These are phyloP conservation scores for Selaginella moellendorffii DNA, from an alignment of 75 land plant genomes.

Conservation along the genomic window DNA sequence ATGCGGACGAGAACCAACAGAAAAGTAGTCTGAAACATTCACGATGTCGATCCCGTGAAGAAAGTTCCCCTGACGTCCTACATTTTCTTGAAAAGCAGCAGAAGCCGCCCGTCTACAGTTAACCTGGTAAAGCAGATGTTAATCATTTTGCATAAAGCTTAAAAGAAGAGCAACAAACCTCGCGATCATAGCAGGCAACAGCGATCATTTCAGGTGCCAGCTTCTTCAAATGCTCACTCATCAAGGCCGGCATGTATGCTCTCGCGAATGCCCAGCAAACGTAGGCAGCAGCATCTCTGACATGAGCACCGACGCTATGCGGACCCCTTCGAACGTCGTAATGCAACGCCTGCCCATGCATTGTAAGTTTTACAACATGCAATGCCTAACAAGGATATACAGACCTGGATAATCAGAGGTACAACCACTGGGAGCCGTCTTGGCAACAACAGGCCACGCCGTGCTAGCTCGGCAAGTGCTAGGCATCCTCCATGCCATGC, in stretches of 20 bases:
- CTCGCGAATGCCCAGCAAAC: conserved; percentile 99
- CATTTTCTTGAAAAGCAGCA: conserved; percentile 98
- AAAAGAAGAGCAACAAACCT: conserved; percentile 31
- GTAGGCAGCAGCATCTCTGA: conserved; percentile 99
- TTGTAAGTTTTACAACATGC: not conserved
- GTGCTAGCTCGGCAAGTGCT: conserved; percentile 5
- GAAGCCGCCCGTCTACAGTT: conserved; percentile 99
- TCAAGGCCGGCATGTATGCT: conserved; percentile 63
- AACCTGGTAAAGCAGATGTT: conserved; percentile 32
- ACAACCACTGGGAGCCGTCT: not conserved
- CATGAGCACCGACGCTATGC: conserved; percentile 97
- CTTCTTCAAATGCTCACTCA: conserved; percentile 52
- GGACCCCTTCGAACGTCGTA: conserved; percentile 92
- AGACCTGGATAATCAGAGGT: conserved; percentile 2
- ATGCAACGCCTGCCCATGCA: conserved; percentile 57
- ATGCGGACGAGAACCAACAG: conserved; percentile 66
- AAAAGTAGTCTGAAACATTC: conserved; percentile 88
- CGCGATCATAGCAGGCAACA: conserved; percentile 94
- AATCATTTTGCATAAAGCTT: not conserved
- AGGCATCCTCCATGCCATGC: conserved; percentile 10
- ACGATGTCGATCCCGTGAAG: conserved; percentile 96
- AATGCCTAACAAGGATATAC: not conserved
- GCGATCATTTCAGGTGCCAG: conserved; percentile 81
- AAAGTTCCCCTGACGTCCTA: conserved; percentile 90
- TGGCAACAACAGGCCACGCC: not conserved